Evolutionary conservation across 2,329 filamentous ascomycete species (phyloP).

Genomic region (Cladophialophora chaetospira): DNA sequence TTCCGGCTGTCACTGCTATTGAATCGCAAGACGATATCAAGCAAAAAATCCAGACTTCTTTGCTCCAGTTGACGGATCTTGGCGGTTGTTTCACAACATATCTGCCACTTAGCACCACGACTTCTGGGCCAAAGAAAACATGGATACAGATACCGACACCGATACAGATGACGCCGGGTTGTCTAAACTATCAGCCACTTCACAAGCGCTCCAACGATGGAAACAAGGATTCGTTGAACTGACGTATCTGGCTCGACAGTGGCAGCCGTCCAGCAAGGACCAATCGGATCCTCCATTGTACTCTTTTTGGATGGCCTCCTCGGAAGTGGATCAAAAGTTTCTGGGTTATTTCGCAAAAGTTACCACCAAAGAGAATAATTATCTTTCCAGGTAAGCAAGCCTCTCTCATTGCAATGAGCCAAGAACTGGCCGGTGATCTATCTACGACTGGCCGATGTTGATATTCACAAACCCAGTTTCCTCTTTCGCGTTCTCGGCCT

Average conservation of each 20-base stretch:
- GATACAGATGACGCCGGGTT: neutral
- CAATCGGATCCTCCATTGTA: conserved; percentile 37
- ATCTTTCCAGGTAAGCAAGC: conserved; percentile 64
- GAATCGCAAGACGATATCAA: neutral
- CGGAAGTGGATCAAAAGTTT: conserved; percentile 96
- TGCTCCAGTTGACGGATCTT: conserved; percentile 14
- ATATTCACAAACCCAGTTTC: conserved; percentile 50
- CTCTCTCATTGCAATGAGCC: neutral
- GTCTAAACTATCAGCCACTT: neutral
- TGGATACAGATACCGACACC: conserved; percentile 9
- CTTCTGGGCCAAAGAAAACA: conserved; percentile 8
- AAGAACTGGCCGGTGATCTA: too few relatives aligned
- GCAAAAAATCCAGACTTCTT: conserved; percentile 3
- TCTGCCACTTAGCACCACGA: neutral
- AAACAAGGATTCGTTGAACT: conserved; percentile 32
- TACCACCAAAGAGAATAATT: conserved; percentile 74
- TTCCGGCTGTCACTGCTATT: neutral
- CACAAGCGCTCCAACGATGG: conserved; percentile 16
- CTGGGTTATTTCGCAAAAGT: conserved; percentile 83
- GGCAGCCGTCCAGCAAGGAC: conserved; percentile 29
- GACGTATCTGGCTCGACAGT: conserved; percentile 38
- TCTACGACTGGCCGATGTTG: too few relatives aligned
- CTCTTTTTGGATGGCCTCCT: conserved; percentile 77
- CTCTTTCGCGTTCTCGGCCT: conserved; percentile 90
- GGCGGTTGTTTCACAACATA: conserved; percentile 5